These are phyloP conservation scores for Voacanga thouarsii DNA, from an alignment of 257 asterid species.

Conservation along the genomic window DNA sequence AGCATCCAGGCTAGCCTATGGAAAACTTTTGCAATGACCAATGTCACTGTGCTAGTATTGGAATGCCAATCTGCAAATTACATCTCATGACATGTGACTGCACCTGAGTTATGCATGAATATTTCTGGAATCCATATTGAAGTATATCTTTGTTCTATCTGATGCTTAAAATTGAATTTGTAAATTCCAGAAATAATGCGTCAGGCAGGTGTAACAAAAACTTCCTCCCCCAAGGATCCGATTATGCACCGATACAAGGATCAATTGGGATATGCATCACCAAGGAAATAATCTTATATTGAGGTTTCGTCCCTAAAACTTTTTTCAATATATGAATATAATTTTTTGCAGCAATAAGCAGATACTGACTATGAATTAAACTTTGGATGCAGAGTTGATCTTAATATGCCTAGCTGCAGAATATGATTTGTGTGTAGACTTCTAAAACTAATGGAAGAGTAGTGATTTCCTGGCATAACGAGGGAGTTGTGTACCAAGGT, in stretches of 20 bases:
- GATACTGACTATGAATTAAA: not conserved
- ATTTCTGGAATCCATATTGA: not conserved
- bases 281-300: slow-evolving; percentile 43
- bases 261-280: slow-evolving; percentile 67
- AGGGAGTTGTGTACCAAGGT: not conserved
- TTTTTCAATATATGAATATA: not conserved
- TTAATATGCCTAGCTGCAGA: not conserved
- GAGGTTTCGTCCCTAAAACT: not conserved
- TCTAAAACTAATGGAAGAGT: not conserved
- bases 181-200: slow-evolving; percentile 76
- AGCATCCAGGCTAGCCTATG: not conserved
- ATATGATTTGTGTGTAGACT: not conserved
- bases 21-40: not conserved
- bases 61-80: not conserved
- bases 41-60: not conserved
- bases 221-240: slow-evolving; percentile 81
- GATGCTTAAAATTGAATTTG: slow-evolving; percentile 14
- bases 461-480: not conserved
- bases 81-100: not conserved
- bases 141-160: slow-evolving; percentile 8
- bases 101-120: not conserved
- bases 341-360: no score
- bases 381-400: slow-evolving; percentile 5
- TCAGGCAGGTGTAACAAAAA: slow-evolving; percentile 65
- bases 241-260: slow-evolving; percentile 50